Evolutionary conservation across 208 protist species (phyloP), one percentile per base, ranked within the genome.

Genomic region (Leishmania guyanensis): DNA sequence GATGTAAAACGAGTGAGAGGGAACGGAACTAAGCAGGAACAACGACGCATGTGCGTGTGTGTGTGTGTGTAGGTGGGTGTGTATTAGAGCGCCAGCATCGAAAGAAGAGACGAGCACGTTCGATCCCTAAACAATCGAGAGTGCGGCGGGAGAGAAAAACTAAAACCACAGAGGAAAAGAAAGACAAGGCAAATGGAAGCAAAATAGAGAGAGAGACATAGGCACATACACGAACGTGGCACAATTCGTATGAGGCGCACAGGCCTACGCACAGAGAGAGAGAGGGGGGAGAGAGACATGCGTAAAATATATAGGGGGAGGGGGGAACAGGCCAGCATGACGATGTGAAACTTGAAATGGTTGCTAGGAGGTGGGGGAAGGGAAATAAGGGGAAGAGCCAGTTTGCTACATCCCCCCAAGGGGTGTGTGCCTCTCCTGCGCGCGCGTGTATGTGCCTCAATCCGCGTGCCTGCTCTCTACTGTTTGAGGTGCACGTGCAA

Each of bases 31-130:
- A 39, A 39, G 36, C 36, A 39, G 36, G 29, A 26, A 68, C 26
- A 39, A 26, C 8, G 6, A 68, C 62, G 1, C 62, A 3, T 68
- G 22, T 68, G 16, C 65, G 9, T 6, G 20, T 73, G 69, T 73
- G 46, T 73, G 46, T 56, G 46, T 73, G 68, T 73, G 46, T 51
- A 2, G 16, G 46, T 73, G 69, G 20, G 69, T 73, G 69, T 51
- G 29, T 73, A 39, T 39, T 39, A 39, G 36, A 39, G 36, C 36
- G 36, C 36, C 36, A 39, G 36, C 36, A 39, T 39, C 36, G 1
- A 39, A 39, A 39, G 36, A 39, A 39, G 36, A 39, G 0, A 39
- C 36, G 36, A 39, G 36, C 36, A 39, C 36, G 36, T 39, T 39
- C 36, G 36, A 39, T 39, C 36, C 36, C 36, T 39, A 39, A 39